Evolutionary conservation across 2,329 filamentous ascomycete genomes (phyloP).

Genomic region (Colletotrichum tamarilloi): DNA sequence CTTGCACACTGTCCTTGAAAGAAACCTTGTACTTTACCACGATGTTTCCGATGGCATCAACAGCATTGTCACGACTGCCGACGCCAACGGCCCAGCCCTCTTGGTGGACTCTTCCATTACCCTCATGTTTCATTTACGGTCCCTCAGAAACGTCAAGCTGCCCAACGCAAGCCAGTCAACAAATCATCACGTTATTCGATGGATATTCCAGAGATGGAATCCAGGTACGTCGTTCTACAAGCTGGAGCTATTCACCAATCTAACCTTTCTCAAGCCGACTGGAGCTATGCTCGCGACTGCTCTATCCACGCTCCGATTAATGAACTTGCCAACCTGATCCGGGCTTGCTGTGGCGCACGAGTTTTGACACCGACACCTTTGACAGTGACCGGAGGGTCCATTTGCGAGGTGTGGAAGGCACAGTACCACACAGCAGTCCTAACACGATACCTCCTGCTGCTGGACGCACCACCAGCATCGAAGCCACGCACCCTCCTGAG

Average conservation of each 20-base stretch:
- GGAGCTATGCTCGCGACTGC: conserved; percentile 72
- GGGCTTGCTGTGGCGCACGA: conserved; percentile 71
- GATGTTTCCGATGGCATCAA: conserved; percentile 76
- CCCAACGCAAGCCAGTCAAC: conserved; percentile 76
- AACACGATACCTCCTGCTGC: conserved; percentile 66
- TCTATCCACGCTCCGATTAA: conserved; percentile 71
- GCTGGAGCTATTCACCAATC: neutral
- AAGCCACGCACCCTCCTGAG: neutral
- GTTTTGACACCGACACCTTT: conserved; percentile 45
- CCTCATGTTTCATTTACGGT: conserved; percentile 77
- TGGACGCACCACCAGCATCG: conserved; percentile 48
- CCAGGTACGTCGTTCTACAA: conserved; percentile 67
- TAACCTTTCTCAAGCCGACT: conserved; percentile 65
- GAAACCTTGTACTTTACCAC: conserved; percentile 74
- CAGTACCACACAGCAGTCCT: conserved; percentile 56
- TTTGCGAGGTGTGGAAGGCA: conserved; percentile 60
- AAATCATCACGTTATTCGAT: conserved; percentile 79
- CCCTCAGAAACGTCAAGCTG: conserved; percentile 73
- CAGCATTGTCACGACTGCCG: conserved; percentile 79
- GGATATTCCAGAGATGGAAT: conserved; percentile 86
- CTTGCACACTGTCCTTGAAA: conserved; percentile 74
- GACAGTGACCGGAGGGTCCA: conserved; percentile 56
- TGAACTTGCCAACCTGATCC: conserved; percentile 76
- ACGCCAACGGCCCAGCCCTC: conserved; percentile 82
- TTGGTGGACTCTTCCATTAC: conserved; percentile 83